phyloP scores from a whole-genome alignment of 2,329 filamentous ascomycete species.

The Xylariales sp. region DNA sequence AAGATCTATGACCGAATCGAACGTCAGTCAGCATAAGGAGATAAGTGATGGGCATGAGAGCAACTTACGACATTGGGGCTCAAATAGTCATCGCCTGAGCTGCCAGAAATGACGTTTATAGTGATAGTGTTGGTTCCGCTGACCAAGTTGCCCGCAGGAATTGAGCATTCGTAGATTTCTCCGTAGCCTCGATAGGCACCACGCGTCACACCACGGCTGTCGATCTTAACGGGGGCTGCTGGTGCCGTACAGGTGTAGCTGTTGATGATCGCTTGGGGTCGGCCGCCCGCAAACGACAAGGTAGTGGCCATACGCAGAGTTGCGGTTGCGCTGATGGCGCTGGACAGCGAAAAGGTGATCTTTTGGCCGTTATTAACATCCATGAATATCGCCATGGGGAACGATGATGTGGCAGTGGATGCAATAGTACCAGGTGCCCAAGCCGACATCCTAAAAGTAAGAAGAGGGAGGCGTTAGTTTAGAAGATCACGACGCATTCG shows the following conservation, averaged over 20 bases:
- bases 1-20: conserved; percentile 14
- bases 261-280: conserved; percentile 40
- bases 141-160: conserved; percentile 45
- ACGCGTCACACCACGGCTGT: conserved; percentile 52
- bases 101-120: conserved; percentile 48
- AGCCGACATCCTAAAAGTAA: conserved; percentile 47
- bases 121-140: conserved; percentile 50
- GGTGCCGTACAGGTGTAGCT: conserved; percentile 24
- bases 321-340: conserved; percentile 35
- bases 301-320: conserved; percentile 55
- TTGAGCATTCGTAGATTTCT: conserved; percentile 49
- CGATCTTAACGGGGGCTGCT: conserved; percentile 39
- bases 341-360: conserved; percentile 36
- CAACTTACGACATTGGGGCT: conserved; percentile 40
- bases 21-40: no score
- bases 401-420: conserved; percentile 36
- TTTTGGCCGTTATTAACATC: conserved; percentile 36
- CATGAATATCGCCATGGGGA: conserved; percentile 56
- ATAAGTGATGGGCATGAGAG: background rate
- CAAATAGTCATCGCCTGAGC: conserved; percentile 40
- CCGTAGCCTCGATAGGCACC: conserved; percentile 54
- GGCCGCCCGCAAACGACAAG: conserved; percentile 48
- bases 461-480: no score
- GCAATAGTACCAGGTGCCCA: conserved; percentile 50
- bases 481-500: no score